phyloP scores from a whole-genome alignment of 331 rosid species.

The Malus hybrid region DNA sequence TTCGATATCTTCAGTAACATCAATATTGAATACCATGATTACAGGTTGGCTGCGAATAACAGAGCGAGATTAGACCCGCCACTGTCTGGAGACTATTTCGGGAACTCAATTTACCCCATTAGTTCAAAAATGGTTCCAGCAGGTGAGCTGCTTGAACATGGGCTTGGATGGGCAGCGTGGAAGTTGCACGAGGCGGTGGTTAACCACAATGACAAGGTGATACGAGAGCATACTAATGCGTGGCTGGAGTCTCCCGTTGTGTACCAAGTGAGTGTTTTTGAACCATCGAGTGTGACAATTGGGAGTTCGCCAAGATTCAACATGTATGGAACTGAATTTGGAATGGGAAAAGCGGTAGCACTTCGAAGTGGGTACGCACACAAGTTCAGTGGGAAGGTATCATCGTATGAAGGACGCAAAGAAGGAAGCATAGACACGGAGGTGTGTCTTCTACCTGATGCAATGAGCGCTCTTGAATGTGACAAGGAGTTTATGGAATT shows the following conservation, averaged over 20 bases:
- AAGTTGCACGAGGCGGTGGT: conserved; percentile 36
- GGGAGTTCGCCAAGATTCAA: conserved; percentile 70
- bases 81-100: conserved; percentile 40
- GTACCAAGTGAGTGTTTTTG: not conserved
- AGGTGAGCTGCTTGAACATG: conserved; percentile 51
- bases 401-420: conserved; percentile 38
- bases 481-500: conserved; percentile 40
- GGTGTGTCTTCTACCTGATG: conserved; percentile 33
- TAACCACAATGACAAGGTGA: conserved; percentile 4
- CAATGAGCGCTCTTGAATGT: conserved; percentile 37
- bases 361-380: conserved; percentile 53
- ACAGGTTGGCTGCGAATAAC: conserved; percentile 24
- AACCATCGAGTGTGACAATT: conserved; percentile 25
- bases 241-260: conserved; percentile 37
- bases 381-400: conserved; percentile 47
- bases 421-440: conserved; percentile 73
- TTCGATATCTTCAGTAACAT: too few species aligned
- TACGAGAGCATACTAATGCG: not conserved
- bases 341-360: conserved; percentile 61
- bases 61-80: conserved; percentile 42
- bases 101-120: conserved; percentile 22
- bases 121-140: conserved; percentile 8
- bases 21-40: too few species aligned
- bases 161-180: conserved; percentile 75
- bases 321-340: conserved; percentile 60